phyloP scores from a whole-genome alignment of 768 basidiomycete genomes.

The Termitomyces eurrhizus region DNA sequence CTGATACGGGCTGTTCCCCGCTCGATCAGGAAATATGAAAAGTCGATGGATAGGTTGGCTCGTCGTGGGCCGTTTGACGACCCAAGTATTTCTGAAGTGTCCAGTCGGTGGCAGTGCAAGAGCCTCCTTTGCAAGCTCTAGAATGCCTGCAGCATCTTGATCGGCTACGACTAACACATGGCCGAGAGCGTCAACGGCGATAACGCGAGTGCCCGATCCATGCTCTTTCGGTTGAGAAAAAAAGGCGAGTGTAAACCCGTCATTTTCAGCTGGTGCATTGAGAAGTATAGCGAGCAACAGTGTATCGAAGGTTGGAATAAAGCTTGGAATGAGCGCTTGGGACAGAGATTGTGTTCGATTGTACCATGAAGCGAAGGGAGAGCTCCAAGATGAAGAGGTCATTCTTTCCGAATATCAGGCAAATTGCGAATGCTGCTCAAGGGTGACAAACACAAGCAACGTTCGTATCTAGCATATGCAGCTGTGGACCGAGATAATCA shows the following conservation, averaged over 20 bases:
- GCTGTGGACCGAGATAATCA: background rate
- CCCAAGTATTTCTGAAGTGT: constrained; percentile 32
- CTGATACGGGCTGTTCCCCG: constrained; percentile 20
- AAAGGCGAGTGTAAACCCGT: constrained; percentile 33
- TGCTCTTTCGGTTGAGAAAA: constrained; percentile 19
- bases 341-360: constrained; percentile 20
- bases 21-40: constrained; percentile 18
- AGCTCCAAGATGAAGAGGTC: constrained; percentile 15
- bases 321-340: constrained; percentile 14
- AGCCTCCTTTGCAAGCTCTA: constrained; percentile 19
- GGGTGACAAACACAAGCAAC: constrained; percentile 1
- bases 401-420: background rate
- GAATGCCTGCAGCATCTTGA: constrained; percentile 24
- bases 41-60: constrained; percentile 32
- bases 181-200: constrained; percentile 30
- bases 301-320: constrained; percentile 20
- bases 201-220: constrained; percentile 8
- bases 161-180: constrained; percentile 22
- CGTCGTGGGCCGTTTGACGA: constrained; percentile 25
- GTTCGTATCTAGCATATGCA: background rate
- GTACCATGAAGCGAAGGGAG: constrained; percentile 26
- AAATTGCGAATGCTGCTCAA: constrained; percentile 1
- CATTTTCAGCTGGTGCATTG: constrained; percentile 28
- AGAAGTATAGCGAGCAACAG: constrained; percentile 29
- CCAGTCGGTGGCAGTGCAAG: constrained; percentile 23